Evolutionary conservation across 192 early-diverging fungal species (phyloP), one percentile per base, ranked within the genome.

Genomic region (Coemansia sp.): DNA sequence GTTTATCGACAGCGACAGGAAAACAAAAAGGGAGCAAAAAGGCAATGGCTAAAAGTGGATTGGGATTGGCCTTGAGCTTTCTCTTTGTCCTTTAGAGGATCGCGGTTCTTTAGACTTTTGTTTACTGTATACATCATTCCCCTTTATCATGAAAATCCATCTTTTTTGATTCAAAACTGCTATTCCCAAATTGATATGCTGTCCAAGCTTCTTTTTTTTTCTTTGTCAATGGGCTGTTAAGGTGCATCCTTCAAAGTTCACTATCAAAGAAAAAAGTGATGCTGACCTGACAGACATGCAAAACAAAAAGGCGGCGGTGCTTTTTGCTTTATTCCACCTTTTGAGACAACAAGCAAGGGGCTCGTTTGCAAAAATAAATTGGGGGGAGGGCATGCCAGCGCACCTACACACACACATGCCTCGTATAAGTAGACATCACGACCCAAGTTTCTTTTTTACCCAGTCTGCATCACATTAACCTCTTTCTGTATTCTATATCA

Each of bases 241-340:
- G 51, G 24, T 31, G 28, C 51, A 33, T 53, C 51, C 23, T 53
- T 53, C 51, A 53, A 53, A 14, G 24, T 33, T 53, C 51, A 14
- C 16, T 53, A 31, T 53, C 28, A 53, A 53, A 53, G 51, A 26
- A 26, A 26, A 26, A 33, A n/a, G 24, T 26, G 26, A 53, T 53
- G 28, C 13, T 53, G 23, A 8, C 23, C 16, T 4, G 51, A 14
- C 26, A n/a, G 51, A 53, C 51, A 53, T 53, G 51, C 28, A 23
- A 24, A 28, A 23, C 23, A 48, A 48, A 13, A 26, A 26, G 3
- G 48, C 24, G 13, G 23, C 23, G 23, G 24, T 26, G 24, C 10
- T 50, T 31, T 53, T 53, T 11, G 51, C 51, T 14, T 53, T 53
- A 53, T 53, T 53, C 51, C 28, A 26, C 28, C 51, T 26, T 53